Conservation (phyloP, 2,329 filamentous ascomycete genomes). For the Fusarium veterinarium region DNA sequence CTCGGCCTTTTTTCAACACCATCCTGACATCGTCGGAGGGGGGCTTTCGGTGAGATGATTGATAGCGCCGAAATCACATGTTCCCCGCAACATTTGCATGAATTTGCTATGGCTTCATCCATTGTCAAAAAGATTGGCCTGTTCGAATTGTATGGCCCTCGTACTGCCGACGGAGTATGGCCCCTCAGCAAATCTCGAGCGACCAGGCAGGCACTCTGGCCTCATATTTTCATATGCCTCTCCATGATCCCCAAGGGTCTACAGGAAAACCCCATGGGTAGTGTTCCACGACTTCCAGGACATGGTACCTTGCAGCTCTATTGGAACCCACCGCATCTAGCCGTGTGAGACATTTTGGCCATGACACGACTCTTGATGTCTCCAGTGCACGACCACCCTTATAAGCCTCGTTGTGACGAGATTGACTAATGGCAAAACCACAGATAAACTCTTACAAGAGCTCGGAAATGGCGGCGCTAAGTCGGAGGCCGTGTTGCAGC, state of each 20-base stretch:
- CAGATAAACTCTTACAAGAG: constrained; percentile 9
- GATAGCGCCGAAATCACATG: constrained; percentile 39
- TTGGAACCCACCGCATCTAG: constrained; percentile 31
- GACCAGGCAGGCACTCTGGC: constrained; percentile 11
- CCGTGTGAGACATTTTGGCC: constrained; percentile 31
- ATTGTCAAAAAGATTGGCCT: constrained; percentile 1
- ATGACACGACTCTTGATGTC: constrained; percentile 7
- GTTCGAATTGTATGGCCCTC: constrained; percentile 16
- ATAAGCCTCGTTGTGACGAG: constrained; percentile 32
- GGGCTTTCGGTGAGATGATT: constrained; percentile 41
- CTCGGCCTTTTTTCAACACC: constrained; percentile 5
- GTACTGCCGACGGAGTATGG: constrained; percentile 13
- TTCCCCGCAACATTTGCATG: constrained; percentile 26
- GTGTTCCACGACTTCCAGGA: constrained; percentile 4
- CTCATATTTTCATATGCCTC: background rate
- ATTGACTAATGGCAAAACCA: constrained; percentile 11
- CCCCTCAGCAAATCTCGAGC: constrained; percentile 7
- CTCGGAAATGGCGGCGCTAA: constrained; percentile 41
- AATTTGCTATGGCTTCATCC: constrained; percentile 16
- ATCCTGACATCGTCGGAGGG: constrained; percentile 22
- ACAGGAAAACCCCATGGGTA: background rate
- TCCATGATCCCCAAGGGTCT: background rate
- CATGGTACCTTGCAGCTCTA: constrained; percentile 29
- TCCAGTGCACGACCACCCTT: constrained; percentile 27
- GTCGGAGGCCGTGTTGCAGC: constrained; percentile 29